Conservation (phyloP, 495 filamentous ascomycete species). For the Penicillium diatomitis region DNA sequence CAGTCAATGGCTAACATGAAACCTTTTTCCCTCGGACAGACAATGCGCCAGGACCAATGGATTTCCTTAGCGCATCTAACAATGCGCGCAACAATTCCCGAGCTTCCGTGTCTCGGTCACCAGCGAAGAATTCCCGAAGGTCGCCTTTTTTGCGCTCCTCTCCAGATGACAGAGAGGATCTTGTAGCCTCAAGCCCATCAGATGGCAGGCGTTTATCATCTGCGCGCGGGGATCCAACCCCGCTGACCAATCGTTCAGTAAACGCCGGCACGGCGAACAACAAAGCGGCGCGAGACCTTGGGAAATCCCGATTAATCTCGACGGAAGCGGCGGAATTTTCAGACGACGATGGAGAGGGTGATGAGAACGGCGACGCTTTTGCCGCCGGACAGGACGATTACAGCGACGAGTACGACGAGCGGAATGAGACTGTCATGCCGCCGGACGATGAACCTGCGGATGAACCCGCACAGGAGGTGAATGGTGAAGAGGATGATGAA, state of each 20-base stretch:
- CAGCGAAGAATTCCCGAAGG: slow-evolving; percentile 36
- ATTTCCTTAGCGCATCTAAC: slow-evolving; percentile 29
- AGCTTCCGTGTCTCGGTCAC: slow-evolving; percentile 32
- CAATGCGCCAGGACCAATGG: slow-evolving; percentile 34
- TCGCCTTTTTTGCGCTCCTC: slow-evolving; percentile 35
- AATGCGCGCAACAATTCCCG: slow-evolving; percentile 22
- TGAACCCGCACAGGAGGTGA: slow-evolving; percentile 44
- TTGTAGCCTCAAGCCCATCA: slow-evolving; percentile 30
- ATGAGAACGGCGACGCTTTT: slow-evolving; percentile 27
- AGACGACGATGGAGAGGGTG: slow-evolving; percentile 31
- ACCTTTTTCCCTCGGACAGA: slow-evolving; percentile 11
- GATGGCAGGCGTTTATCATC: slow-evolving; percentile 21
- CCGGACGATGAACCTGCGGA: slow-evolving; percentile 22
- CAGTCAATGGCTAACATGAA: slow-evolving; percentile 4
- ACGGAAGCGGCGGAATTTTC: slow-evolving; percentile 20
- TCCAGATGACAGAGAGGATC: slow-evolving; percentile 25
- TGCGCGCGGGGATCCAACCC: slow-evolving; percentile 21
- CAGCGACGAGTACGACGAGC: slow-evolving; percentile 18
- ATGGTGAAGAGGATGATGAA: slow-evolving; percentile 48
- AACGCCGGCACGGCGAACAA: slow-evolving; percentile 31
- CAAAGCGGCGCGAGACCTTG: slow-evolving; percentile 19
- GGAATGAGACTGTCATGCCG: slow-evolving; percentile 17
- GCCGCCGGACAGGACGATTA: slow-evolving; percentile 20
- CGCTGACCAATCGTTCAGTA: slow-evolving; percentile 28
- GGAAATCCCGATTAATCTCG: neutral